Base-by-base conservation (phyloP, 2,329 filamentous ascomycete genomes). In the Aspergillus awamori region DNA sequence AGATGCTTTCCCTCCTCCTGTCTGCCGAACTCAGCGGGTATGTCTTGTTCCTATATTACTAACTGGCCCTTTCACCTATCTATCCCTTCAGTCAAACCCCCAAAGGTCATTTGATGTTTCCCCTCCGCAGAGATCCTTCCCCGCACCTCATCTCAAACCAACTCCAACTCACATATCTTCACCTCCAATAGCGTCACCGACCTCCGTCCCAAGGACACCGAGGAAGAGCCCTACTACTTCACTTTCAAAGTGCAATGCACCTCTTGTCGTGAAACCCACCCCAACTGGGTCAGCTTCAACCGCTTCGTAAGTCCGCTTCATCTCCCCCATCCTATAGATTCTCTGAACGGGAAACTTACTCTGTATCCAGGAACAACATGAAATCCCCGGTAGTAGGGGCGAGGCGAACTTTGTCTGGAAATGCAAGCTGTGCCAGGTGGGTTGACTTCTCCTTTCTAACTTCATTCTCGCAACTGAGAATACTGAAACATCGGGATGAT, bases 381-480 rank as follows among this genome's bases (percentile, higher is more conserved):
- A 97, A 66, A 88, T 97, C 76, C 95, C 92, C 65, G 93, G 93
- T 38, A 97, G 93, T 76, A 87, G 92, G 72, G 95, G 95, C 66
- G 93, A 98, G 78, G 95, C 95, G 63, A 98, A 98, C 78, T 99
- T 99, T 78, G 95, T 99, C n/a, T 99, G 95, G 94, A 93, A 88
- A 77, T 99, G 95, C 85, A 97, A 96, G 79, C 94, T 95, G 75
- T 99, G 95, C 88, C 96, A 95, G 86, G 93, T 95, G 4, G 15
- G n/a, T 51, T 33, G 26, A 33, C 10, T 3, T 10, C 5, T 3
- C 5, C 28, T 17, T n/a, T 30, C 20, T 45, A 45, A 13, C 8
- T 8, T 13, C 7, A 7, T 6, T 11, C 20, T 17, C 39, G 10
- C 39, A 43, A 20, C 33, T 11, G 33, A 36, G 33, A 15, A 5